Evolutionary conservation across 2,329 filamentous ascomycete genomes (phyloP).

Genomic region (Colletotrichum sp.): DNA sequence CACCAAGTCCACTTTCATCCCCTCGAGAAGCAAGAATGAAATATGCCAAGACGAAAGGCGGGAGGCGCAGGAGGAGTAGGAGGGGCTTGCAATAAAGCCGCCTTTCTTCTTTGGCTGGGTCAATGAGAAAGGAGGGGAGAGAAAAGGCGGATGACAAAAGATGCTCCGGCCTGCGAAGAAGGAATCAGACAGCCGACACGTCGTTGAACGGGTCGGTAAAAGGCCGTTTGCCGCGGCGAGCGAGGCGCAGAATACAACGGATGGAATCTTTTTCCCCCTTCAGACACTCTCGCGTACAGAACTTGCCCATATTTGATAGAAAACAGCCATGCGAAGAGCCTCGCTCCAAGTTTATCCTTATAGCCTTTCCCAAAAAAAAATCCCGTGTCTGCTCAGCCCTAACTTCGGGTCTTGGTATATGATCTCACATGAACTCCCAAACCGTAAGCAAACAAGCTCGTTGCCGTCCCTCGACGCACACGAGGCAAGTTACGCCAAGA

Average conservation of each 20-base stretch:
- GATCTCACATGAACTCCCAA: neutral
- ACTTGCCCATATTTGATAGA: neutral
- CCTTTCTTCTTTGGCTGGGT: neutral
- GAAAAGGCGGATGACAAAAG: neutral
- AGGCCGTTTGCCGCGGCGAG: neutral
- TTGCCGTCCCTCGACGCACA: neutral
- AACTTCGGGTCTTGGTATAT: neutral
- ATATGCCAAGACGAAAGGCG: conserved; percentile 2
- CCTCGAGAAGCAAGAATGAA: neutral
- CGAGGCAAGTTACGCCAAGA: neutral
- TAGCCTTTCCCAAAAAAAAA: neutral
- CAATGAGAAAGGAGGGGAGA: neutral
- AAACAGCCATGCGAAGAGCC: neutral
- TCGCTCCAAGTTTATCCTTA: neutral
- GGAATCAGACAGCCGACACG: neutral
- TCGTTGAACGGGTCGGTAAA: neutral
- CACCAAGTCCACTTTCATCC: neutral
- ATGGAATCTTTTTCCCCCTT: neutral
- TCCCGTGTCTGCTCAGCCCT: neutral
- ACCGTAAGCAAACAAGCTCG: neutral
- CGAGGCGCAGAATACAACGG: neutral
- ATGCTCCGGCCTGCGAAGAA: neutral
- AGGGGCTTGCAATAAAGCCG: neutral
- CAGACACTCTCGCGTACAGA: neutral
- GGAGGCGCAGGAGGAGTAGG: neutral